A percentile compares a stretch with the other conserved stretches of the same genome.
These are phyloP conservation scores for Colletotrichum somersetense DNA, from an alignment of 2,329 filamentous ascomycete genomes.

Conservation along the genomic window DNA sequence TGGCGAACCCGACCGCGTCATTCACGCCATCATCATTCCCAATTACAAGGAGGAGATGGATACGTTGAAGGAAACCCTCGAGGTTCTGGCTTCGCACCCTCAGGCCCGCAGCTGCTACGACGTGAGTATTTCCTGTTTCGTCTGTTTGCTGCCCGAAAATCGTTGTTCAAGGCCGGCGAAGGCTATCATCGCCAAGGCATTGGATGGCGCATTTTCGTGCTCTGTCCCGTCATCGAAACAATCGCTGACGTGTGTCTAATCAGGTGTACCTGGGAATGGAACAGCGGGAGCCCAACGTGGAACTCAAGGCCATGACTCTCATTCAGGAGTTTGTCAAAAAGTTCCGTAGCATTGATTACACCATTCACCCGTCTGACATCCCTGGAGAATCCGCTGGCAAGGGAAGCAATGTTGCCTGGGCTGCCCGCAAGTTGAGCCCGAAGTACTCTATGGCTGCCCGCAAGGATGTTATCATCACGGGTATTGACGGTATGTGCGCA, in stretches of 20 bases:
- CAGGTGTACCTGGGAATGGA: constrained; percentile 82
- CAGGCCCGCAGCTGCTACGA: constrained; percentile 75
- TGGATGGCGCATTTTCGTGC: neutral
- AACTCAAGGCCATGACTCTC: constrained; percentile 72
- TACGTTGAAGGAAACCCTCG: constrained; percentile 75
- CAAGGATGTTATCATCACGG: constrained; percentile 76
- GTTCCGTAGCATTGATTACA: constrained; percentile 76
- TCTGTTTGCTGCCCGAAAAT: neutral
- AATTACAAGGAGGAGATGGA: constrained; percentile 82
- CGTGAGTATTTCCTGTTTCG: constrained; percentile 61
- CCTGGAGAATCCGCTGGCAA: constrained; percentile 79
- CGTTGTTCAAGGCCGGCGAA: no score
- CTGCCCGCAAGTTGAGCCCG: constrained; percentile 73
- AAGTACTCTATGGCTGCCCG: constrained; percentile 66
- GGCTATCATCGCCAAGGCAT: constrained; percentile 2
- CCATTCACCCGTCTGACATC: constrained; percentile 74
- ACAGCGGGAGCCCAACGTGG: constrained; percentile 71
- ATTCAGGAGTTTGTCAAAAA: constrained; percentile 73
- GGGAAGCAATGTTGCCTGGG: constrained; percentile 81
- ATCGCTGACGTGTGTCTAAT: constrained; percentile 25
- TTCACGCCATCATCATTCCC: constrained; percentile 78
- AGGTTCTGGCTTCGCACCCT: constrained; percentile 76
- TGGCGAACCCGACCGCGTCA: constrained; percentile 59
- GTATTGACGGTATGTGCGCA: constrained; percentile 74
- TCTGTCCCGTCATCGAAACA: neutral